Percentiles rank a stretch among this genome's conserved stretches.
These are phyloP conservation scores for Calvatia gigantea DNA, from an alignment of 768 basidiomycete genomes.

Conservation along the genomic window DNA sequence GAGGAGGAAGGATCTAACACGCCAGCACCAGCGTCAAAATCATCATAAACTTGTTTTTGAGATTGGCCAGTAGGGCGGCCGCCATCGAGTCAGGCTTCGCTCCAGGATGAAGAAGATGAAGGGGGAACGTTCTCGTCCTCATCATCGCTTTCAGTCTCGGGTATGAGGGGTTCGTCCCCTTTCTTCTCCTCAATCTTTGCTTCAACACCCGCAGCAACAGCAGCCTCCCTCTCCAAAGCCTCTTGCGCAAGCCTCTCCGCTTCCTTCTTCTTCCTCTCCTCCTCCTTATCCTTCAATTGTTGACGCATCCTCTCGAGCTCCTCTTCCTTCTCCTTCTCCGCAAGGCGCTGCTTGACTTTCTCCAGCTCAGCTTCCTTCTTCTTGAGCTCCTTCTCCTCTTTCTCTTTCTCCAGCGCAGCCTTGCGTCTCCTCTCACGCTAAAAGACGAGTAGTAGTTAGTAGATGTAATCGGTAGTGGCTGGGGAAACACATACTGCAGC, in stretches of 20 bases:
- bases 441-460: constrained; percentile 1
- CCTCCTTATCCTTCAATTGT: constrained; percentile 42
- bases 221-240: constrained; percentile 21
- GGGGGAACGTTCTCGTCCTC: constrained; percentile 25
- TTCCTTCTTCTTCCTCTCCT: constrained; percentile 29
- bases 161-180: constrained; percentile 28
- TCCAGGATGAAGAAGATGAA: constrained; percentile 10
- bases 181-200: constrained; percentile 21
- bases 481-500: constrained; percentile 48
- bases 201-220: constrained; percentile 3
- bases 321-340: constrained; percentile 51
- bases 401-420: constrained; percentile 54
- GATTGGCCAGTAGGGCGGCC: not conserved
- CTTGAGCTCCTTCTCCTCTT: constrained; percentile 59
- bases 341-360: constrained; percentile 46
- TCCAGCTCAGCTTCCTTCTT: constrained; percentile 60
- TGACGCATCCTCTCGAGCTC: constrained; percentile 38
- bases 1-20: not conserved
- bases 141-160: constrained; percentile 37
- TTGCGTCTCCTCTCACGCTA: constrained; percentile 49
- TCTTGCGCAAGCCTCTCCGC: constrained; percentile 22
- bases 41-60: not conserved
- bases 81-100: constrained; percentile 12
- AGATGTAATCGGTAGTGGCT: not conserved
- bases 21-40: not conserved